A percentile compares a stretch with the other conserved stretches of the same genome.
These are phyloP conservation scores for Carex parvula DNA, from an alignment of 176 grass and related monocot genomes.

Conservation along the genomic window DNA sequence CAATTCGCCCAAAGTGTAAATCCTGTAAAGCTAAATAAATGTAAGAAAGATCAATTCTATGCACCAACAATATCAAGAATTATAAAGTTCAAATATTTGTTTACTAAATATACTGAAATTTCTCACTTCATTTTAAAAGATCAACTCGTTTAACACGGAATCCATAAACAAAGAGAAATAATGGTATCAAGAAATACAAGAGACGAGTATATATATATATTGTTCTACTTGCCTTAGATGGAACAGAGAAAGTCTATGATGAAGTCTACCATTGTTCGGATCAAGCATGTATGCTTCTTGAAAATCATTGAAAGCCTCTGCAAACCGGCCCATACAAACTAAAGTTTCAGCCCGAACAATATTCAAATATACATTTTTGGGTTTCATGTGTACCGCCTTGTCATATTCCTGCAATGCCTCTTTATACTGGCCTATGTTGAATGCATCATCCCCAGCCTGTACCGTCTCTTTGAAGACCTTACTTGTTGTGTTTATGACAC, in stretches of 20 bases:
- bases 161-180: not conserved
- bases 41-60: not conserved
- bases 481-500: conserved; percentile 37
- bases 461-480: conserved; percentile 36
- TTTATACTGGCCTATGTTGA: conserved; percentile 50
- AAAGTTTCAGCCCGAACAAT: conserved; percentile 62
- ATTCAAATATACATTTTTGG: conserved; percentile 48
- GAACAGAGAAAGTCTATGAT: conserved; percentile 40
- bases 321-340: conserved; percentile 35
- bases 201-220: not conserved
- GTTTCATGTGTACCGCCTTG: conserved; percentile 41
- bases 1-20: not conserved
- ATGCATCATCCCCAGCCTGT: conserved; percentile 48
- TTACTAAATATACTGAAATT: not conserved
- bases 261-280: conserved; percentile 45
- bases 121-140: not conserved
- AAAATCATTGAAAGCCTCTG: conserved; percentile 52
- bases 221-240: conserved; percentile 44
- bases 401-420: conserved; percentile 61
- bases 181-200: not conserved
- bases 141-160: not conserved
- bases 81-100: not conserved
- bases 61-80: not conserved
- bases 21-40: not conserved
- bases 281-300: conserved; percentile 52